Conservation (phyloP, 441 rosid species). For the Melastoma candidum region DNA sequence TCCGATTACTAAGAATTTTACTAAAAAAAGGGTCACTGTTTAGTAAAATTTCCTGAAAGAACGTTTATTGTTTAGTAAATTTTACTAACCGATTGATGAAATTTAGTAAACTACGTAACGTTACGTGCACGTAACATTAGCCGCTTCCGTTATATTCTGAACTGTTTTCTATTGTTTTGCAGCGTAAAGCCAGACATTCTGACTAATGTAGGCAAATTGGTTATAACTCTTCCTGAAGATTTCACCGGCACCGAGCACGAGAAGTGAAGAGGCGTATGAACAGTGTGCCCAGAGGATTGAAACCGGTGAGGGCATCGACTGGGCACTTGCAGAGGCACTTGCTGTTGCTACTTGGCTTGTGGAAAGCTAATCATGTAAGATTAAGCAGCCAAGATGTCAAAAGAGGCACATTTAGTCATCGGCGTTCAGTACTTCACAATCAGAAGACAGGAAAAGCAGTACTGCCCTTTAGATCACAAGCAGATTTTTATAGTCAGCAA, state of each 20-base stretch:
- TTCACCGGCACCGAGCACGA: conserved; percentile 69
- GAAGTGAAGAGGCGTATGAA: conserved; percentile 72
- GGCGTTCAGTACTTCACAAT: conserved; percentile 87
- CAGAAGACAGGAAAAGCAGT: conserved; percentile 80
- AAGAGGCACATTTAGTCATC: conserved; percentile 84
- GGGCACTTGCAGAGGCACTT: conserved; percentile 96
- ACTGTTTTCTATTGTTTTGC: conserved; percentile 20
- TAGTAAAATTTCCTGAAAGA: no score
- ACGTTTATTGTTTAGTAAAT: no score
- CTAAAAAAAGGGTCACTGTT: no score
- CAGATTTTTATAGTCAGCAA: conserved; percentile 99
- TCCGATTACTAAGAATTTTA: no score
- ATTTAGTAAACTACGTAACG: no score
- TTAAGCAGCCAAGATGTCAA: conserved; percentile 99
- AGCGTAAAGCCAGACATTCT: conserved; percentile 95
- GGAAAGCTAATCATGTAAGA: conserved; percentile 94
- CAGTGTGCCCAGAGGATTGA: conserved; percentile 88
- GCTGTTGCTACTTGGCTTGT: conserved; percentile 80
- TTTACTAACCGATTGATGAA: no score
- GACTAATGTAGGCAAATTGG: conserved; percentile 85
- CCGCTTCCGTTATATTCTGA: conserved; percentile 1
- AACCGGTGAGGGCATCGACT: conserved; percentile 87
- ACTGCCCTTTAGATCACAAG: conserved; percentile 87
- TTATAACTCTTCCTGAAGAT: conserved; percentile 62
- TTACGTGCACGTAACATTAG: no score